Conservation (phyloP, 768 basidiomycete genomes). For the Suillus clintonianus region DNA sequence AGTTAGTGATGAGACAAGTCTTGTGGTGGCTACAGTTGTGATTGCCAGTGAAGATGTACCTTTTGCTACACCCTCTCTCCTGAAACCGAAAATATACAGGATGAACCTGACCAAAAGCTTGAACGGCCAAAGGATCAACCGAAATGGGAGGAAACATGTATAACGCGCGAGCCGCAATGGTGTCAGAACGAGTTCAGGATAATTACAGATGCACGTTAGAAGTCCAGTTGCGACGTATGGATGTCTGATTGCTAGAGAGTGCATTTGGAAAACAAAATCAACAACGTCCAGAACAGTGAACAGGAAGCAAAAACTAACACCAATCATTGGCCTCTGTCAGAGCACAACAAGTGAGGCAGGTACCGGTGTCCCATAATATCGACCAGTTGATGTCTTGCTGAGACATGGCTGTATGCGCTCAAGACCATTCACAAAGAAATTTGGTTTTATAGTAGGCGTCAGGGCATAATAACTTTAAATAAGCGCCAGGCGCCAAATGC, state of each 20-base stretch:
- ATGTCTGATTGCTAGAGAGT: slow-evolving; percentile 1
- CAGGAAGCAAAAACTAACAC: neutral
- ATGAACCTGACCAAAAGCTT: neutral
- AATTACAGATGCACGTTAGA: neutral
- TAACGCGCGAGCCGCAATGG: neutral
- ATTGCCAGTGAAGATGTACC: neutral
- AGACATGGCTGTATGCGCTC: neutral
- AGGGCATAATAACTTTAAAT: neutral
- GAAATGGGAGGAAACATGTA: neutral
- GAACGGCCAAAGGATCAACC: neutral
- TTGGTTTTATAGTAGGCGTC: neutral
- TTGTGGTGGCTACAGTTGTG: neutral
- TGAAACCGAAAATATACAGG: slow-evolving; percentile 2
- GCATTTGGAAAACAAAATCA: too few relatives aligned
- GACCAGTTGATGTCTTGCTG: neutral
- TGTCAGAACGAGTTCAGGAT: slow-evolving; percentile 2
- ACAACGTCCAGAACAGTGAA: too few relatives aligned
- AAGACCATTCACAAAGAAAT: neutral
- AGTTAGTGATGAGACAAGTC: neutral
- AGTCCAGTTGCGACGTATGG: neutral
- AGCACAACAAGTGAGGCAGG: neutral
- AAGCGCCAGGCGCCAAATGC: neutral
- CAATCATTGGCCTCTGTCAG: neutral
- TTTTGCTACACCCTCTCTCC: slow-evolving; percentile 1
- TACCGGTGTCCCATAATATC: neutral